These are phyloP conservation scores for Penicillium sp. DNA, from an alignment of 2,329 filamentous ascomycete genomes.

Conservation along the genomic window DNA sequence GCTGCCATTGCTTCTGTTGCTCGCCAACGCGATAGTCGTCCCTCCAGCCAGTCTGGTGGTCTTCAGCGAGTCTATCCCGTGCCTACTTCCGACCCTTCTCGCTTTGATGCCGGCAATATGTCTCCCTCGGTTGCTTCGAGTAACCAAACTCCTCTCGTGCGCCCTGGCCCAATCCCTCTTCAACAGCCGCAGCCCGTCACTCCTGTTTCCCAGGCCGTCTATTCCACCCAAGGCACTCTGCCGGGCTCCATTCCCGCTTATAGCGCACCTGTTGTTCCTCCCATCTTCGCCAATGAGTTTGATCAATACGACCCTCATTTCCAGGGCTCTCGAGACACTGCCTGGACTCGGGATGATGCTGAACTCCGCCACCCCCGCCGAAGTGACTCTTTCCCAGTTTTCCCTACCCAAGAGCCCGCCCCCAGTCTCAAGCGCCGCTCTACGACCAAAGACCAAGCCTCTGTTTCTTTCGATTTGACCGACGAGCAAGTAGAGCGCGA, in stretches of 20 bases:
- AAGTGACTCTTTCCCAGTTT: slow-evolving; percentile 53
- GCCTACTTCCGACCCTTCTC: slow-evolving; percentile 66
- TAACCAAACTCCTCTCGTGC: slow-evolving; percentile 38
- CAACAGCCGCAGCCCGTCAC: slow-evolving; percentile 82
- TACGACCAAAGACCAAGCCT: slow-evolving; percentile 45
- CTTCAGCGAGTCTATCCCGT: slow-evolving; percentile 67
- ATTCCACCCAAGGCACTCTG: slow-evolving; percentile 51
- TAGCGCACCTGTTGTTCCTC: slow-evolving; percentile 44
- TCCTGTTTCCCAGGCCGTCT: slow-evolving; percentile 72
- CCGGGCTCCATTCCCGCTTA: slow-evolving; percentile 44
- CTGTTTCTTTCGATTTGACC: slow-evolving; percentile 62
- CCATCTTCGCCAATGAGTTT: slow-evolving; percentile 41
- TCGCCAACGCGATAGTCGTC: slow-evolving; percentile 34
- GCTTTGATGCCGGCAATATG: slow-evolving; percentile 59
- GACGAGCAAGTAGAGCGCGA: slow-evolving; percentile 60
- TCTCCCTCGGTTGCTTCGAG: slow-evolving; percentile 29
- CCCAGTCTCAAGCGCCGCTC: slow-evolving; percentile 38
- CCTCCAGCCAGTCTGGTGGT: slow-evolving; percentile 48
- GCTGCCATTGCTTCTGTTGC: slow-evolving; percentile 46
- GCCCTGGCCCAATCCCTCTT: slow-evolving; percentile 69
- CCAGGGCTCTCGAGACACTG: slow-evolving; percentile 17
- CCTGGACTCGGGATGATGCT: slow-evolving; percentile 12
- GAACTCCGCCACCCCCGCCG: slow-evolving; percentile 37
- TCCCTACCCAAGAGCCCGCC: slow-evolving; percentile 35
- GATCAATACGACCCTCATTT: slow-evolving; percentile 22